phyloP scores from a whole-genome alignment of 495 filamentous ascomycete species.

The Neurospora sp. region DNA sequence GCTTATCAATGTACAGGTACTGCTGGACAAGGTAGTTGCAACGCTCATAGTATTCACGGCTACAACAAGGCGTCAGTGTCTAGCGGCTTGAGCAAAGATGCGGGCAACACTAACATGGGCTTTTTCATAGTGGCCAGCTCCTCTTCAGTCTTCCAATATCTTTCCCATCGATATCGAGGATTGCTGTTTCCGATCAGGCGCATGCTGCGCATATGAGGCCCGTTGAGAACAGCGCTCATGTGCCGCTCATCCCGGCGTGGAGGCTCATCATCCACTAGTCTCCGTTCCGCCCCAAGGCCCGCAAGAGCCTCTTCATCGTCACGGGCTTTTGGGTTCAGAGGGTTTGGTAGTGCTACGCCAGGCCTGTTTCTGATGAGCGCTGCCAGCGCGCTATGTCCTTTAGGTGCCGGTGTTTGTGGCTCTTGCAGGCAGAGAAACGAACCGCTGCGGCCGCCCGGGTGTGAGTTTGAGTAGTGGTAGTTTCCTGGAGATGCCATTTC shows the following conservation, averaged over 20 bases:
- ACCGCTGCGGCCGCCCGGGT: slow-evolving; percentile 13
- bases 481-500: not conserved
- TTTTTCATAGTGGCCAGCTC: slow-evolving; percentile 56
- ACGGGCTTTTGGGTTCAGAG: not conserved
- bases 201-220: slow-evolving; percentile 66
- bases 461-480: not conserved
- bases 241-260: slow-evolving; percentile 37
- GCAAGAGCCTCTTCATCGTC: slow-evolving; percentile 18
- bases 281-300: slow-evolving; percentile 5
- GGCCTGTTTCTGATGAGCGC: slow-evolving; percentile 30
- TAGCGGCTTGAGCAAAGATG: not conserved
- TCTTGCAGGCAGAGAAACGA: slow-evolving; percentile 28
- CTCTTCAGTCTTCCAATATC: slow-evolving; percentile 61
- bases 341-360: slow-evolving; percentile 1
- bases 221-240: slow-evolving; percentile 45
- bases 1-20: slow-evolving; percentile 84
- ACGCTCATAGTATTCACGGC: slow-evolving; percentile 71
- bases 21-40: slow-evolving; percentile 76
- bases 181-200: slow-evolving; percentile 68
- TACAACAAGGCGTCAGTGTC: slow-evolving; percentile 12
- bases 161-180: slow-evolving; percentile 64
- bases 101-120: slow-evolving; percentile 36
- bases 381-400: slow-evolving; percentile 22
- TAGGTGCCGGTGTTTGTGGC: slow-evolving; percentile 22
- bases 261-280: slow-evolving; percentile 23